A percentile compares a stretch with the other conserved stretches of the same genome.
phyloP scores from a whole-genome alignment of 495 filamentous ascomycete genomes.

The Talaromyces wortmannii region DNA sequence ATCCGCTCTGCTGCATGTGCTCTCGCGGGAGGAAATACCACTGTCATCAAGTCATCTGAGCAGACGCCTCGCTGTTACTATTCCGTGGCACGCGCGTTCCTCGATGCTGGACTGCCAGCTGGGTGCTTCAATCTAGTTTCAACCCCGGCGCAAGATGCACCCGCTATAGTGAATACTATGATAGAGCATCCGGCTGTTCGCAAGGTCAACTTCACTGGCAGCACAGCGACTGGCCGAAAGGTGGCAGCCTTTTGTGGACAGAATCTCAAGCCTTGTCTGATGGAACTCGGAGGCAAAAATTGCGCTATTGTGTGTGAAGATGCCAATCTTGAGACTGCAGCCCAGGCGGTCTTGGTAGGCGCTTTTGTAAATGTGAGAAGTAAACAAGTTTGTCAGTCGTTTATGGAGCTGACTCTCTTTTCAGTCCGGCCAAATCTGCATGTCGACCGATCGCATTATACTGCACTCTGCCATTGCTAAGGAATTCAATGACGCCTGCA shows the following conservation, averaged over 20 bases:
- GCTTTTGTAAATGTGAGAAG: slow-evolving; percentile 30
- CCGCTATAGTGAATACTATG: slow-evolving; percentile 46
- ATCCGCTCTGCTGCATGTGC: slow-evolving; percentile 64
- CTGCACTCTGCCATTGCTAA: slow-evolving; percentile 36
- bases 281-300: slow-evolving; percentile 59
- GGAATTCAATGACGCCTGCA: slow-evolving; percentile 9
- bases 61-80: slow-evolving; percentile 69
- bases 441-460: slow-evolving; percentile 82
- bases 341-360: slow-evolving; percentile 38
- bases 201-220: slow-evolving; percentile 58
- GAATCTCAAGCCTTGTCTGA: slow-evolving; percentile 51
- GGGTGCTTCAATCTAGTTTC: slow-evolving; percentile 49
- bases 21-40: slow-evolving; percentile 74
- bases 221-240: slow-evolving; percentile 48
- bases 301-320: slow-evolving; percentile 52
- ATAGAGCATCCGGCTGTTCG: slow-evolving; percentile 50
- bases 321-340: slow-evolving; percentile 47
- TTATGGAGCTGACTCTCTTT: not conserved
- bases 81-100: slow-evolving; percentile 61
- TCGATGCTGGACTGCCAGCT: slow-evolving; percentile 62
- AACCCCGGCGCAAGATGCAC: slow-evolving; percentile 44
- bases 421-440: slow-evolving; percentile 73
- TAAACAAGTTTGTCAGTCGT: not conserved
- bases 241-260: slow-evolving; percentile 45
- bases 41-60: slow-evolving; percentile 72